Base-by-base conservation (phyloP, 306 rosid genomes). In the Castanopsis chinensis region DNA sequence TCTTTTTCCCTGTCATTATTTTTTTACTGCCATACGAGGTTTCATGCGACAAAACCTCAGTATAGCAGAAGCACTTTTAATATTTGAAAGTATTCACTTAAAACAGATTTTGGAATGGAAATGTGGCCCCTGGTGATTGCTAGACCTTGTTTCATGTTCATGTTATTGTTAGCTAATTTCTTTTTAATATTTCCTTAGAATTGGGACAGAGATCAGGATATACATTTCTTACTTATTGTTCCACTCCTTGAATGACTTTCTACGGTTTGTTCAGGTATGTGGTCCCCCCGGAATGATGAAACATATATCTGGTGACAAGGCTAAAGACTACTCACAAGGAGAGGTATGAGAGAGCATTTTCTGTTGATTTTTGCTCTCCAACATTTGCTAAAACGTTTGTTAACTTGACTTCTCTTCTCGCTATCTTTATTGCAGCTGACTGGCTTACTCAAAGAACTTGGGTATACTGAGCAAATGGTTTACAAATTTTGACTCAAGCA, bases 251-350 rank as follows among this genome's bases (percentile, higher is more conserved):
- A 75, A 35, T 74, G 37, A 81, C 75, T 55, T 37, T 63, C 3
- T 27, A 67, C 73, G 67, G 74, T 76, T 54, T 78, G 75, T 82
- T 84, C 87, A 96, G 99, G 97, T 93, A 28, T 96, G 99, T 77
- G 99, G 97, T 6, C 99, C 99, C 51, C 99, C 99, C 41, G 99
- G 99, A 51, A 82, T 96, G 98, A 89, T 93, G 94, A 79, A 87
- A 53, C 91, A 93, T 79, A 63, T 93, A 83, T 96, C 98, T 19
- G 99, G 99, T 80, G 98, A 83, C 54, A 96, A 93, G 87, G 98
- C 96, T 58, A 81, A 85, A 86, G 99, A 96, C 80, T 71, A 87
- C 87, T 61, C 97, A 20, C 99, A 96, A 83, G 99, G 98, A 86
- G 99, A 96, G 98, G 99, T 96, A 88, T 21, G 45, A 51, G 69